A percentile compares a stretch with the other conserved stretches of the same genome.
Conservation (phyloP, 2,329 filamentous ascomycete genomes). For the Sordariomycetes sp. region DNA sequence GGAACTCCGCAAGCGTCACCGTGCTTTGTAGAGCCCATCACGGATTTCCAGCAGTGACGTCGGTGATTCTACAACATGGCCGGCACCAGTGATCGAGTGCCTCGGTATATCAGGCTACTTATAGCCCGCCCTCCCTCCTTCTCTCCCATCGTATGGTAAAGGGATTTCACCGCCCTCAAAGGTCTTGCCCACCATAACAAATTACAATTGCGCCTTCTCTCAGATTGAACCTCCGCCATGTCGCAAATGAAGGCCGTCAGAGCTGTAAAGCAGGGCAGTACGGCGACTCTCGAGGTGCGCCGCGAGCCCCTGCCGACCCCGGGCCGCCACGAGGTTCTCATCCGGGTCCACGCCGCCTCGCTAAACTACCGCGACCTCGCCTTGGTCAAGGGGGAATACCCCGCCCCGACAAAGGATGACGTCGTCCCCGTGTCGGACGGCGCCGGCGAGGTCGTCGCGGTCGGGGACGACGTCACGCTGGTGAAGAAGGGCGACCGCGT, state of each 20-base stretch:
- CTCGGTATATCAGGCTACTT: not conserved
- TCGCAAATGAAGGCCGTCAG: not conserved
- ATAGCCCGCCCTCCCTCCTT: not conserved
- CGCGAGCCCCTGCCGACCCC: not conserved
- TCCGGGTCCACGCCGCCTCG: constrained; percentile 4
- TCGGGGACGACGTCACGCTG: constrained; percentile 24
- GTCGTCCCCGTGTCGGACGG: constrained; percentile 21
- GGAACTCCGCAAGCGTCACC: not conserved
- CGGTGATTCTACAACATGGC: too few species aligned
- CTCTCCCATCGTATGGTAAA: too few species aligned
- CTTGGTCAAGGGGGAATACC: constrained; percentile 3
- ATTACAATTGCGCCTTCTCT: not conserved
- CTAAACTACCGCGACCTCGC: constrained; percentile 7
- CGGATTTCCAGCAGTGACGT: not conserved
- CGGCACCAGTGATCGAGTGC: not conserved
- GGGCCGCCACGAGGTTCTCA: not conserved
- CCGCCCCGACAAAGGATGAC: not conserved
- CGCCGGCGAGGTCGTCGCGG: constrained; percentile 29
- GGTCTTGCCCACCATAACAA: not conserved
- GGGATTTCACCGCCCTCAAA: not conserved
- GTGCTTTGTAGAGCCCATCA: not conserved
- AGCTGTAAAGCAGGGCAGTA: not conserved
- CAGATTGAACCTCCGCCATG: not conserved
- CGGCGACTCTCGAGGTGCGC: not conserved
- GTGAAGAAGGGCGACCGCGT: constrained; percentile 31